Evolutionary conservation across 768 basidiomycete genomes (phyloP), one percentile per base, ranked within the genome.

Genomic region (Russula griseocarnosa): DNA sequence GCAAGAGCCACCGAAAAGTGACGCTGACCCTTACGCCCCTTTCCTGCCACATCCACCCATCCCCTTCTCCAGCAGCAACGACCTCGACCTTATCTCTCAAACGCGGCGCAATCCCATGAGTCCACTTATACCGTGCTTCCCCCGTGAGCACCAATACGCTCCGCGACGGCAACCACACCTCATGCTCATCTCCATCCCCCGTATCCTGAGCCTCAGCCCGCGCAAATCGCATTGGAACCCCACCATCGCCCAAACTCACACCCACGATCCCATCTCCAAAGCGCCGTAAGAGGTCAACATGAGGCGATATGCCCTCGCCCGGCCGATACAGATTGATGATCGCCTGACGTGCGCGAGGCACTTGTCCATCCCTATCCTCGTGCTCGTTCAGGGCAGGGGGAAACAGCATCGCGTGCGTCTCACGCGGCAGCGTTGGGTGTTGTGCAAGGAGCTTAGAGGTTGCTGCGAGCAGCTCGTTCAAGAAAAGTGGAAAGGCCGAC

Each of bases 181-280:
- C 80, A 70, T 77, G 74, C 36, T 38, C 60, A 40, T 44, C 61
- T 20, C 59, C 61, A 0, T 9, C 49, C 5, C 28, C 28, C 28
- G 28, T 30, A 30, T 30, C 30, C 30, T 6, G 6, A 6, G 30
- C 30, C 30, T 30, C 65, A 20, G 20, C 53, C 36, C 59, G 50
- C 61, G 70, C 76, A 69, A 95, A 93, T 28, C 79, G 79, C 92
- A 96, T 95, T 16, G 84, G 87, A 55, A 86, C 90, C 14, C 88
- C 86, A 30, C 87, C 86, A 13, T 22, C n/a, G 5, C 85, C 82
- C 30, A 98, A 77, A 68, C 90, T 94, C 58, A 96, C 83, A 10
- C 92, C 92, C 26, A 98, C 78, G 58, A 98, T 95, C 1, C 92
- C 94, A 71, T 96, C 92, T 8, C 83, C 92, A 70, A 89, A 98